Conservation (phyloP, 805 yeast species). For the Metschnikowia kofuensis region DNA sequence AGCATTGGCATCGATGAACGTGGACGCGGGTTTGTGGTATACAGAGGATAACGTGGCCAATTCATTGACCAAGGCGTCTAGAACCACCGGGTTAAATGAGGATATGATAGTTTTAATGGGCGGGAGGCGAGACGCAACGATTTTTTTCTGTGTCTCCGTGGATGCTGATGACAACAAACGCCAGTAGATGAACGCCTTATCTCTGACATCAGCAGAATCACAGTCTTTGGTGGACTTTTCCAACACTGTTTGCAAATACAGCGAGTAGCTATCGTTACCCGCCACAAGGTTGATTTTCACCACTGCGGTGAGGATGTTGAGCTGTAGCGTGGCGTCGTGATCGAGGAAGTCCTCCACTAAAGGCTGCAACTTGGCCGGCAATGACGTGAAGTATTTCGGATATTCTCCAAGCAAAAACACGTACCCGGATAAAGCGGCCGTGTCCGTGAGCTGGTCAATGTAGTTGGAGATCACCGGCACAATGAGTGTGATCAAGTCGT, state of each 20-base stretch:
- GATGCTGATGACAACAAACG: slow-evolving; percentile 57
- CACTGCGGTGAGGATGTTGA: slow-evolving; percentile 55
- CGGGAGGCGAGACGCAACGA: slow-evolving; percentile 65
- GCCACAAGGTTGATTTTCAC: slow-evolving; percentile 49
- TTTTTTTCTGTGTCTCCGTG: slow-evolving; percentile 43
- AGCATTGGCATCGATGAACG: slow-evolving; percentile 48
- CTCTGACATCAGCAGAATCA: slow-evolving; percentile 76
- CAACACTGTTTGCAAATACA: slow-evolving; percentile 54
- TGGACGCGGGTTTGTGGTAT: slow-evolving; percentile 76
- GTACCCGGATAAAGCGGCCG: slow-evolving; percentile 56
- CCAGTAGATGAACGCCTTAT: slow-evolving; percentile 79
- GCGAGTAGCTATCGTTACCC: slow-evolving; percentile 28
- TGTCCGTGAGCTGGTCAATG: slow-evolving; percentile 45
- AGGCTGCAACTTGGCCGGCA: slow-evolving; percentile 44
- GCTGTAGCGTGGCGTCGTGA: slow-evolving; percentile 59
- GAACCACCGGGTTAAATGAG: slow-evolving; percentile 61
- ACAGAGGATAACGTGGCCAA: slow-evolving; percentile 85
- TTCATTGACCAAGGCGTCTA: slow-evolving; percentile 69
- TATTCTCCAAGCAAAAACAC: slow-evolving; percentile 75
- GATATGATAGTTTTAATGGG: slow-evolving; percentile 71
- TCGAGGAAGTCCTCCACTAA: slow-evolving; percentile 55
- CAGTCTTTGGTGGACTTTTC: slow-evolving; percentile 61
- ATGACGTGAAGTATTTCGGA: slow-evolving; percentile 54
- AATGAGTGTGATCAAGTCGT: slow-evolving; percentile 47
- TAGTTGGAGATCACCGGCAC: slow-evolving; percentile 53